These are phyloP conservation scores for Stemphylium vesicarium DNA, from an alignment of 2,329 filamentous ascomycete species.

Conservation along the genomic window DNA sequence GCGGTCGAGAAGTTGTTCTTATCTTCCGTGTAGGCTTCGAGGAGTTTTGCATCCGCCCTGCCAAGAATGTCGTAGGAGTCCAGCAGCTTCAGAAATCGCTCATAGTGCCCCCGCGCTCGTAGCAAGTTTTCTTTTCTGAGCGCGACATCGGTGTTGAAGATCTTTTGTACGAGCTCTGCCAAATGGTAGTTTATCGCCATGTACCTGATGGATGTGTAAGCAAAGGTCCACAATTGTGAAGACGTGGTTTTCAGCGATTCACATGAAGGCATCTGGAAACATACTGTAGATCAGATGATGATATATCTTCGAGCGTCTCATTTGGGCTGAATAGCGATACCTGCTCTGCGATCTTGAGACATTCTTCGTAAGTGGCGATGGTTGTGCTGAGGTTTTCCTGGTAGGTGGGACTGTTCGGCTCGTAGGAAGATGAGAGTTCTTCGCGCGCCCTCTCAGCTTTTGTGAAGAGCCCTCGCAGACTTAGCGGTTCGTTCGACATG, in stretches of 20 bases:
- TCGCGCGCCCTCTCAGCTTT: slow-evolving; percentile 63
- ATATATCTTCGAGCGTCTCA: slow-evolving; percentile 84
- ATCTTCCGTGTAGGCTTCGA: slow-evolving; percentile 75
- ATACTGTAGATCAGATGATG: slow-evolving; percentile 82
- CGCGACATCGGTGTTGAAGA: slow-evolving; percentile 61
- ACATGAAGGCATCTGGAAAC: slow-evolving; percentile 9
- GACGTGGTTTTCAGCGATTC: not conserved
- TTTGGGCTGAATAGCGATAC: slow-evolving; percentile 89
- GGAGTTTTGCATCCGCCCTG: slow-evolving; percentile 68
- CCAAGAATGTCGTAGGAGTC: slow-evolving; percentile 80
- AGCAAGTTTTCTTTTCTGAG: slow-evolving; percentile 66
- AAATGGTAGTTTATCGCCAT: slow-evolving; percentile 78
- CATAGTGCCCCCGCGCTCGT: slow-evolving; percentile 72
- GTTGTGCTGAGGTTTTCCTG: slow-evolving; percentile 70
- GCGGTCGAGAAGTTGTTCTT: slow-evolving; percentile 76
- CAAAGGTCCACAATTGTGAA: slow-evolving; percentile 1
- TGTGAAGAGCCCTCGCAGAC: slow-evolving; percentile 61
- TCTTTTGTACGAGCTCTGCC: slow-evolving; percentile 77
- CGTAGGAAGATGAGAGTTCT: slow-evolving; percentile 66
- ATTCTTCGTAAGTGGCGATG: slow-evolving; percentile 75
- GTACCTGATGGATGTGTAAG: slow-evolving; percentile 58
- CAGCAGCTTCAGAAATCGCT: slow-evolving; percentile 75
- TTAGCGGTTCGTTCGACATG: slow-evolving; percentile 57
- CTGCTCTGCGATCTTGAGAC: slow-evolving; percentile 70
- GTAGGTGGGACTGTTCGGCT: slow-evolving; percentile 70